Percentiles rank a stretch among this genome's conserved stretches.
Evolutionary conservation across 306 rosid species (phyloP).

Genomic region (Castanospermum australe): DNA sequence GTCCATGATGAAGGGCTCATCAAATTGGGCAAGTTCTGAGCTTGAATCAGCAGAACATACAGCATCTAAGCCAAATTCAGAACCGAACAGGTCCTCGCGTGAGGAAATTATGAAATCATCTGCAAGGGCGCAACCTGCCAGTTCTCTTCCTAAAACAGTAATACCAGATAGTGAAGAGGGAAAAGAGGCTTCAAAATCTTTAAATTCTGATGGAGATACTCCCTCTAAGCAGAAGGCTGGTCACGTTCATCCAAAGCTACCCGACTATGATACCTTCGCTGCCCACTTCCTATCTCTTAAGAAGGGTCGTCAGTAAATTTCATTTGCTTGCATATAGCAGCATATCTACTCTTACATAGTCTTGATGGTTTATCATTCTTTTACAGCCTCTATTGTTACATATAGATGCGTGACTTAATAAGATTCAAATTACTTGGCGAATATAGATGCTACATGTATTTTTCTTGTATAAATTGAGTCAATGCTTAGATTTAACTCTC

Average conservation of each 20-base stretch:
- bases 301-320: constrained; percentile 44
- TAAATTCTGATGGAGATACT: constrained; percentile 26
- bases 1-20: constrained; percentile 40
- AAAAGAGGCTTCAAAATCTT: constrained; percentile 30
- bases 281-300: constrained; percentile 72
- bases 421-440: constrained; percentile 26
- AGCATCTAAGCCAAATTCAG: constrained; percentile 32
- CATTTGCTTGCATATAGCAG: constrained; percentile 18
- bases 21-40: constrained; percentile 26
- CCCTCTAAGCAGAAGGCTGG: constrained; percentile 44
- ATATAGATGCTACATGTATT: constrained; percentile 13
- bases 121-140: constrained; percentile 27
- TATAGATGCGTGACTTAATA: constrained; percentile 20
- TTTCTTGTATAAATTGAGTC: constrained; percentile 10
- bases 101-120: constrained; percentile 39
- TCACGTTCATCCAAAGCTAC: constrained; percentile 91
- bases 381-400: constrained; percentile 4
- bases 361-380: constrained; percentile 23
- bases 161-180: constrained; percentile 28
- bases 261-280: constrained; percentile 68
- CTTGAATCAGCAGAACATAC: constrained; percentile 25
- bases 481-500: background rate
- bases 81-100: constrained; percentile 33
- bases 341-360: constrained; percentile 23
- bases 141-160: constrained; percentile 35